A percentile compares a stretch with the other conserved stretches of the same genome.
Conservation (phyloP, 805 yeast species). For the Schizosaccharomyces osmophilus region DNA sequence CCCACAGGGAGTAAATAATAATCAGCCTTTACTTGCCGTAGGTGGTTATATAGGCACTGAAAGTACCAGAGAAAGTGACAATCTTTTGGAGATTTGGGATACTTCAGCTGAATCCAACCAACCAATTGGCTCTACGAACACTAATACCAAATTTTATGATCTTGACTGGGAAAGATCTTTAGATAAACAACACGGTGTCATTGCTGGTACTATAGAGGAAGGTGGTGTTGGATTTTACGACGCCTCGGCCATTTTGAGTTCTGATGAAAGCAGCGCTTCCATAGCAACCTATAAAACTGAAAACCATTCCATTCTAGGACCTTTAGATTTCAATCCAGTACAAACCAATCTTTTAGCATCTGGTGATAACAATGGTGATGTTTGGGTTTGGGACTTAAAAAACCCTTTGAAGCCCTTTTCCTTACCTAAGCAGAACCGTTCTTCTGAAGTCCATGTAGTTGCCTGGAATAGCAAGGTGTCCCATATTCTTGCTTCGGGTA, state of each 20-base stretch:
- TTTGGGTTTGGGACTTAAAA: conserved; percentile 70
- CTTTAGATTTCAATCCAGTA: conserved; percentile 48
- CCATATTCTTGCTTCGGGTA: conserved; percentile 78
- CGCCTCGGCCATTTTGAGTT: conserved; percentile 16
- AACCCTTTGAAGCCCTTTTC: conserved; percentile 33
- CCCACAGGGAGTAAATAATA: conserved; percentile 24
- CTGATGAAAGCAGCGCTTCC: conserved; percentile 20
- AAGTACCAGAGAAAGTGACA: conserved; percentile 60
- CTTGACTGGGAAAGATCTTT: conserved; percentile 54
- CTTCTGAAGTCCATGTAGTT: conserved; percentile 55
- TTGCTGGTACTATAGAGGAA: conserved; percentile 78
- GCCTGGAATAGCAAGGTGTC: conserved; percentile 72
- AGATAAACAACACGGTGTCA: conserved; percentile 24
- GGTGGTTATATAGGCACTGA: conserved; percentile 95
- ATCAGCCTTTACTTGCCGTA: conserved; percentile 46
- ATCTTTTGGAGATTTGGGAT: conserved; percentile 62
- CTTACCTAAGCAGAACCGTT: conserved; percentile 56
- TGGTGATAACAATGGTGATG: conserved; percentile 73
- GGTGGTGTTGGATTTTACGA: conserved; percentile 66
- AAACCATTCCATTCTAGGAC: conserved; percentile 38
- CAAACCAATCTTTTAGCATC: conserved; percentile 54
- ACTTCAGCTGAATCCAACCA: conserved; percentile 12
- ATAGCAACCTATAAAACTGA: conserved; percentile 35
- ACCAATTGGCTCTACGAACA: not conserved
- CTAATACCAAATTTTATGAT: conserved; percentile 32